Evolutionary conservation across 768 basidiomycete species (phyloP), one percentile per base, ranked within the genome.

Genomic region (Collybia sordida): DNA sequence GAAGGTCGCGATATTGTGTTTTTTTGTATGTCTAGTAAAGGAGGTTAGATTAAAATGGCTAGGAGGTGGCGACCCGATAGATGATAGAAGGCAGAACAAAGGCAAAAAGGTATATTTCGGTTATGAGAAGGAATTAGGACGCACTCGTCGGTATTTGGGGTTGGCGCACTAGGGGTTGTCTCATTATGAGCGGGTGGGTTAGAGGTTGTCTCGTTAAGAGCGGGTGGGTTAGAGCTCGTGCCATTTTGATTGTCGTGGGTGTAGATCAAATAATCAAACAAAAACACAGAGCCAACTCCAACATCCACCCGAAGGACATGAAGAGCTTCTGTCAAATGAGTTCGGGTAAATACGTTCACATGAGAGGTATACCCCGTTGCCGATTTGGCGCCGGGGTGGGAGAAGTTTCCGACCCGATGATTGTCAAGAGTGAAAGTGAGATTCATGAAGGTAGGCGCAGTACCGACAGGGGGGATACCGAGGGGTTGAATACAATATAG

Each of bases 181-280:
- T n/a, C n/a, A n/a, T n/a, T n/a, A n/a, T n/a, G n/a, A n/a, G n/a
- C n/a, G n/a, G n/a, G n/a, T n/a, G n/a, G n/a, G n/a, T n/a, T n/a
- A n/a, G n/a, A n/a, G n/a, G n/a, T n/a, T n/a, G n/a, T n/a, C n/a
- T n/a, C n/a, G n/a, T n/a, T n/a, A n/a, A n/a, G n/a, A n/a, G n/a
- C n/a, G n/a, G n/a, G 14, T 34, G 39, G 28, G 58, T 52, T 38
- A n/a, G n/a, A n/a, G n/a, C n/a, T n/a, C n/a, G 55, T 42, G 49
- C 39, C 18, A 55, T 42, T 24, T 34, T 52, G 34, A 3, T 36
- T 36, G 21, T 15, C 49, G 18, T 39, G 54, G 14, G 70, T 77
- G 50, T 76, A 76, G 6, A 77, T 55, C 23, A 79, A 61, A 52
- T 74, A 74, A 59, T 81, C 78, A 42, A 82, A 74, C 2, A 79